These are phyloP conservation scores for Plasmodium inui DNA, from an alignment of 169 alveolate genomes.

Conservation along the genomic window DNA sequence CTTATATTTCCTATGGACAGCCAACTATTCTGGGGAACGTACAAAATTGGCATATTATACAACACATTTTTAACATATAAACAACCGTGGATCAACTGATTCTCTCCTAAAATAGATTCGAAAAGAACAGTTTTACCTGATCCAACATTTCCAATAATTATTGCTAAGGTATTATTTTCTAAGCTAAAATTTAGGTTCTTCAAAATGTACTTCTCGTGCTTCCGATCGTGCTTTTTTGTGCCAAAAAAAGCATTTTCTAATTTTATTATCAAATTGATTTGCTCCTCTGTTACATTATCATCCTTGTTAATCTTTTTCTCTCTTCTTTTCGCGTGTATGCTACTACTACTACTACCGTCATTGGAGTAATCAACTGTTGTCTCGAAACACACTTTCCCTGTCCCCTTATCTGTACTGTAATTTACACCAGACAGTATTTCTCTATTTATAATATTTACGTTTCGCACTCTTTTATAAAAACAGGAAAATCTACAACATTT, in stretches of 20 bases:
- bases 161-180: constrained; percentile 54
- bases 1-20: constrained; percentile 85
- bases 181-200: constrained; percentile 45
- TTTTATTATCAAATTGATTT: constrained; percentile 20
- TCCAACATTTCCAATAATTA: constrained; percentile 92
- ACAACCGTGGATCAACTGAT: constrained; percentile 27
- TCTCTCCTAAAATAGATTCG: constrained; percentile 85
- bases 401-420: neutral
- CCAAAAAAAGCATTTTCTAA: constrained; percentile 48
- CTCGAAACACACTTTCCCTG: neutral
- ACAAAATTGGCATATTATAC: constrained; percentile 81
- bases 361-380: neutral
- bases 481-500: neutral
- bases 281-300: neutral
- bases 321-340: neutral
- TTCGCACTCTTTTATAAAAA: neutral
- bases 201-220: constrained; percentile 1
- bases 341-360: neutral
- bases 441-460: constrained; percentile 18
- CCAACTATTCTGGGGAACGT: constrained; percentile 88
- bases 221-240: neutral
- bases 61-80: constrained; percentile 32
- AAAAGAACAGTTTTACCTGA: constrained; percentile 91
- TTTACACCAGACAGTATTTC: constrained; percentile 15
- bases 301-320: neutral